These are phyloP conservation scores for Chlorella sp. DNA, from an alignment of 139 green algal species.

Conservation along the genomic window DNA sequence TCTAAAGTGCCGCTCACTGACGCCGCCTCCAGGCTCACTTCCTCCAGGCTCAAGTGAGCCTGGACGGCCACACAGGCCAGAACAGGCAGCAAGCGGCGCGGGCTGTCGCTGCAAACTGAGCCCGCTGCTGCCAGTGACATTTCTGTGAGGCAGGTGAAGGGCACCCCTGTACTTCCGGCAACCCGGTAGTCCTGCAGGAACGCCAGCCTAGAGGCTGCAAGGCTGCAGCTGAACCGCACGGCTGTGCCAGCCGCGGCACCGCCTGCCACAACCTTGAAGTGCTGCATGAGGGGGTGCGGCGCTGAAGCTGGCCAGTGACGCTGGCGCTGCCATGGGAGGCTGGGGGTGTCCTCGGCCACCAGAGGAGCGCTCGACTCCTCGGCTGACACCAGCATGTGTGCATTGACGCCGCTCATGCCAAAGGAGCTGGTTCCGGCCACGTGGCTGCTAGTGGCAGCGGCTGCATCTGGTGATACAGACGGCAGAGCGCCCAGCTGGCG, in stretches of 20 bases:
- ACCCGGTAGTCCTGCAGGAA: slow-evolving; percentile 68
- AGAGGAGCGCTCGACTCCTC: no score
- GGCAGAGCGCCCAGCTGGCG: not conserved
- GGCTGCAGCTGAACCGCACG: slow-evolving; percentile 23
- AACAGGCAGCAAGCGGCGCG: not conserved
- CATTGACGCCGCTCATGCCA: slow-evolving; percentile 58
- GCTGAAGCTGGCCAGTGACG: slow-evolving; percentile 27
- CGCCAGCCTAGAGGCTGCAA: slow-evolving; percentile 2
- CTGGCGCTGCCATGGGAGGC: slow-evolving; percentile 20
- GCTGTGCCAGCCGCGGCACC: not conserved
- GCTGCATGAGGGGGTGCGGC: slow-evolving; percentile 12
- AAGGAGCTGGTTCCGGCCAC: slow-evolving; percentile 43
- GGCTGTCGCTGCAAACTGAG: not conserved
- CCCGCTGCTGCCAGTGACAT: slow-evolving; percentile 52
- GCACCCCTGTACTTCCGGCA: slow-evolving; percentile 52
- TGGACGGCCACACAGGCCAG: no score
- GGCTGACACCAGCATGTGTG: slow-evolving; percentile 44
- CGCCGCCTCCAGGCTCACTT: no score
- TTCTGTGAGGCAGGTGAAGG: slow-evolving; percentile 67
- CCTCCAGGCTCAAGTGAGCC: no score
- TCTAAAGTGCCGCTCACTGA: no score
- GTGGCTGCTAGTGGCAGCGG: not conserved
- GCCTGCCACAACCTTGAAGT: not conserved
- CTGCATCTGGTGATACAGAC: not conserved
- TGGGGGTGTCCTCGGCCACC: not conserved